Percentiles rank a stretch among this genome's conserved stretches.
These are phyloP conservation scores for Endothia cerciana DNA, from an alignment of 2,329 filamentous ascomycete genomes.

Conservation along the genomic window DNA sequence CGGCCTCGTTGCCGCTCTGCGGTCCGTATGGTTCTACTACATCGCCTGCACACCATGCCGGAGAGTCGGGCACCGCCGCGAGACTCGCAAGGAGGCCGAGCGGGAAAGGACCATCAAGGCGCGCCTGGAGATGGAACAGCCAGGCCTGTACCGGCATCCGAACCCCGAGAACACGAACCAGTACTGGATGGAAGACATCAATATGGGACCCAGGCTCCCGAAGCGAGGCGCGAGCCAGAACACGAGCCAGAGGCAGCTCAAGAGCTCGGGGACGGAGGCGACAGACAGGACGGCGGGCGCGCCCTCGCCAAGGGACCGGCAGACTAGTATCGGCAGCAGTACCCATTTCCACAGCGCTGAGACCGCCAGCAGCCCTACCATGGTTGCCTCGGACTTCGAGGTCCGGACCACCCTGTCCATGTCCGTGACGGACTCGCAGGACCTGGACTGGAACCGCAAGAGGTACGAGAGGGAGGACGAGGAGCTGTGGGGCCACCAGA, in stretches of 20 bases:
- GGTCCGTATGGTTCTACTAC: slow-evolving; percentile 79
- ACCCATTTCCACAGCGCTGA: slow-evolving; percentile 41
- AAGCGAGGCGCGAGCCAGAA: slow-evolving; percentile 62
- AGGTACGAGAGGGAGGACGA: slow-evolving; percentile 89
- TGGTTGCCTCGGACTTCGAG: slow-evolving; percentile 50
- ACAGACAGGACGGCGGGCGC: slow-evolving; percentile 44
- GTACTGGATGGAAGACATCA: slow-evolving; percentile 87
- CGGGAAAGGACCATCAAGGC: slow-evolving; percentile 68
- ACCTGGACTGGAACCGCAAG: slow-evolving; percentile 69
- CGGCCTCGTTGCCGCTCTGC: slow-evolving; percentile 60
- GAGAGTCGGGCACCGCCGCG: slow-evolving; percentile 69
- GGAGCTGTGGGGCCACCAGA: slow-evolving; percentile 75
- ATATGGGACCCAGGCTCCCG: slow-evolving; percentile 74
- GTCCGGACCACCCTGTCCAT: slow-evolving; percentile 45
- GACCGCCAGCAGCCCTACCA: slow-evolving; percentile 47
- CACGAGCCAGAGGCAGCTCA: slow-evolving; percentile 62
- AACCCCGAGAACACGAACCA: slow-evolving; percentile 85
- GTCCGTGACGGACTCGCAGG: slow-evolving; percentile 46
- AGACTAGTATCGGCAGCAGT: slow-evolving; percentile 34
- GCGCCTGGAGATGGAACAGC: slow-evolving; percentile 69
- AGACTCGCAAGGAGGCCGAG: slow-evolving; percentile 71
- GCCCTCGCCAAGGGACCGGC: slow-evolving; percentile 41
- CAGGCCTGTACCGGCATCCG: slow-evolving; percentile 76
- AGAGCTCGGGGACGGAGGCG: slow-evolving; percentile 55
- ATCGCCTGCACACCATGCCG: slow-evolving; percentile 79